Evolutionary conservation across 257 asterid species (phyloP).

Genomic region (Salvia hispanica): DNA sequence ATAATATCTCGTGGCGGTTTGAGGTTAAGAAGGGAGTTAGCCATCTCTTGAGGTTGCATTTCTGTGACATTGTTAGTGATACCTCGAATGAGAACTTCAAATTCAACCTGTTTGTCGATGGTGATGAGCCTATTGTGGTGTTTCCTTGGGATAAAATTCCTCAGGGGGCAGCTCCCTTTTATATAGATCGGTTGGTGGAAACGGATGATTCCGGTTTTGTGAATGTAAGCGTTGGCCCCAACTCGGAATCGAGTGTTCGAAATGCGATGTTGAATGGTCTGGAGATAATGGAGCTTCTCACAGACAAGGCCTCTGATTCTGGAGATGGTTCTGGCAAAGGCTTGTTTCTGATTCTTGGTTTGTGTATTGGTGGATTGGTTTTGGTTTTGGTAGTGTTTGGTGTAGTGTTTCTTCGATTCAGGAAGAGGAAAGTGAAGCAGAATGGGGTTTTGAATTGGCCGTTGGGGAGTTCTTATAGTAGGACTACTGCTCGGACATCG

Average conservation of each 20-base stretch:
- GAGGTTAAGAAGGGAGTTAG: slow-evolving; percentile 30
- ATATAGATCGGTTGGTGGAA: slow-evolving; percentile 38
- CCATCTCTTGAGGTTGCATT: slow-evolving; percentile 54
- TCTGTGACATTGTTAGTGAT: slow-evolving; percentile 49
- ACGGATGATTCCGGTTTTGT: slow-evolving; percentile 52
- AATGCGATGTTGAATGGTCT: slow-evolving; percentile 57
- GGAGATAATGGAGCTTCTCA: slow-evolving; percentile 38
- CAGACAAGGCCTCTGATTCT: slow-evolving; percentile 17
- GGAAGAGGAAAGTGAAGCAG: slow-evolving; percentile 26
- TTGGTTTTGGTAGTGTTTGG: not conserved
- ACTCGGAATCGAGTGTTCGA: not conserved
- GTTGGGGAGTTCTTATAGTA: slow-evolving; percentile 36
- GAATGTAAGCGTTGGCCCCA: slow-evolving; percentile 44
- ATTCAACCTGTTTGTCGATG: slow-evolving; percentile 40
- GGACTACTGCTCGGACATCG: slow-evolving; percentile 29
- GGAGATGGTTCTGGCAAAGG: slow-evolving; percentile 37
- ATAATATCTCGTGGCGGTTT: slow-evolving; percentile 53
- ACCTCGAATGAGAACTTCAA: not conserved
- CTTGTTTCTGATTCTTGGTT: slow-evolving; percentile 34
- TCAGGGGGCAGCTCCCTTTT: slow-evolving; percentile 40
- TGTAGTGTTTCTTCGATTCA: slow-evolving; percentile 26
- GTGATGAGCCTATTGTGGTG: slow-evolving; percentile 15
- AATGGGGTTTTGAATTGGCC: slow-evolving; percentile 34
- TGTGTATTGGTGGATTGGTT: slow-evolving; percentile 39
- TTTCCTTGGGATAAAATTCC: not conserved